Conservation (phyloP, 2,329 filamentous ascomycete genomes). For the Aspergillus tanneri region DNA sequence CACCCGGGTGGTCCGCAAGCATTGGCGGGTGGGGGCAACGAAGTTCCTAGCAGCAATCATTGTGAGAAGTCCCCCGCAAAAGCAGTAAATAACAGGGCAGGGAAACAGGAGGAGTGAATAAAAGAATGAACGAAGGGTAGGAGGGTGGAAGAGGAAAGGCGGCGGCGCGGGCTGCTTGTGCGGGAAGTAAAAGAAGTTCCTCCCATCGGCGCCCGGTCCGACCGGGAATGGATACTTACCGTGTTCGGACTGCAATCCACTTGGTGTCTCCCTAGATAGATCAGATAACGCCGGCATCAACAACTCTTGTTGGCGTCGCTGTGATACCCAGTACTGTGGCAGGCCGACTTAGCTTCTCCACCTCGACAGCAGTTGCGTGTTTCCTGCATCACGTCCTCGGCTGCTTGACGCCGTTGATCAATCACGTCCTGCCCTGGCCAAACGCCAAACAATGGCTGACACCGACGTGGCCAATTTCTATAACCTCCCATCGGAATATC, state of each 20-base stretch:
- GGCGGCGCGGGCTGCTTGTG: slow-evolving; percentile 19
- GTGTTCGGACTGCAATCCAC: slow-evolving; percentile 15
- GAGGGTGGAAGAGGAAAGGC: slow-evolving; percentile 21
- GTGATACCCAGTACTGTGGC: neutral
- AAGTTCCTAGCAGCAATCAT: slow-evolving; percentile 84
- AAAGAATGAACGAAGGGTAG: slow-evolving; percentile 13
- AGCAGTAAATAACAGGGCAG: slow-evolving; percentile 22
- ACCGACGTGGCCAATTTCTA: slow-evolving; percentile 87
- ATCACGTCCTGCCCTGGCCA: slow-evolving; percentile 8
- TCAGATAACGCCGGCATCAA: slow-evolving; percentile 19
- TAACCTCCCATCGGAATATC: slow-evolving; percentile 74
- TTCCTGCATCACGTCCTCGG: slow-evolving; percentile 15
- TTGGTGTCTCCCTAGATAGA: slow-evolving; percentile 14
- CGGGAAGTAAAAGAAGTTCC: slow-evolving; percentile 19
- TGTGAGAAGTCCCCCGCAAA: slow-evolving; percentile 43
- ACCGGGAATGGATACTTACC: slow-evolving; percentile 17
- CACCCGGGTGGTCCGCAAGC: slow-evolving; percentile 64
- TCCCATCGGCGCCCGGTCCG: slow-evolving; percentile 23
- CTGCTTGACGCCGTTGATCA: slow-evolving; percentile 2
- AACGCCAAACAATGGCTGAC: slow-evolving; percentile 58
- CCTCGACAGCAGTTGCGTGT: slow-evolving; percentile 10
- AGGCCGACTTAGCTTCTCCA: slow-evolving; percentile 5
- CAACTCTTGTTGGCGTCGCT: neutral
- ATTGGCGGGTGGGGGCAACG: slow-evolving; percentile 74
- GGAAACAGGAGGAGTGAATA: slow-evolving; percentile 23